phyloP scores from a whole-genome alignment of 352 stramenopile species.

The Globisporangium perplexum region DNA sequence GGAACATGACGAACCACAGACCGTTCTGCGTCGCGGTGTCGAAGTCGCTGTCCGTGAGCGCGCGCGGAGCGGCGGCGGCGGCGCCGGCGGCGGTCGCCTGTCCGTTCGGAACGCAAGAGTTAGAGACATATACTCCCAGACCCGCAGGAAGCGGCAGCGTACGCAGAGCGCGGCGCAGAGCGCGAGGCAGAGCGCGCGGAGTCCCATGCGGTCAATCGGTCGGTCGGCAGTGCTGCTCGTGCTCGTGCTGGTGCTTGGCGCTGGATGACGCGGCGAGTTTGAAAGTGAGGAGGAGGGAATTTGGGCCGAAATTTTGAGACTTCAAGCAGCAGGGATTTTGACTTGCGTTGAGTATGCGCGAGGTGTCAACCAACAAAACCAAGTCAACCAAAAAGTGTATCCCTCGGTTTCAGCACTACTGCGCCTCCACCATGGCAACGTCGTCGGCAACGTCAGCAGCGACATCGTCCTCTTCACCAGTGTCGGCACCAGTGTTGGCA shows the following conservation, averaged over 20 bases:
- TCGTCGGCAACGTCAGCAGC: not conserved
- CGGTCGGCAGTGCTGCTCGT: too few relatives aligned
- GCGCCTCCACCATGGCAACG: not conserved
- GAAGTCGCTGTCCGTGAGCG: constrained; percentile 44
- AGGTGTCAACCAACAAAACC: too few relatives aligned
- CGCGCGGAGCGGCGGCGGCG: constrained; percentile 15
- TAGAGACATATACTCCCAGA: too few relatives aligned
- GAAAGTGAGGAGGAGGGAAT: not conserved
- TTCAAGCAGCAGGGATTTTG: not conserved
- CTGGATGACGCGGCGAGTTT: not conserved
- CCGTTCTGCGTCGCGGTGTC: constrained; percentile 41
- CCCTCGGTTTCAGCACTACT: not conserved
- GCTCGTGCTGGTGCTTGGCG: not conserved
- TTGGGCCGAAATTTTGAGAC: not conserved
- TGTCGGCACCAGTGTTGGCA: not conserved
- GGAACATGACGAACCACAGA: constrained; percentile 81
- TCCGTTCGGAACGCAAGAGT: not conserved
- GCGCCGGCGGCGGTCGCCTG: constrained; percentile 10
- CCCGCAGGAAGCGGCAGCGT: not conserved
- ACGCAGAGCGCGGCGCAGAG: constrained; percentile 17
- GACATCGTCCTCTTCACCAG: not conserved
- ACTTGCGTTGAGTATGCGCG: not conserved
- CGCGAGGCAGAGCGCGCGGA: constrained; percentile 15
- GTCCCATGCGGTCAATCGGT: constrained; percentile 11
- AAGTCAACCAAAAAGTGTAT: not conserved